phyloP scores from a whole-genome alignment of 2,329 filamentous ascomycete genomes.

The Aspergillus niger region DNA sequence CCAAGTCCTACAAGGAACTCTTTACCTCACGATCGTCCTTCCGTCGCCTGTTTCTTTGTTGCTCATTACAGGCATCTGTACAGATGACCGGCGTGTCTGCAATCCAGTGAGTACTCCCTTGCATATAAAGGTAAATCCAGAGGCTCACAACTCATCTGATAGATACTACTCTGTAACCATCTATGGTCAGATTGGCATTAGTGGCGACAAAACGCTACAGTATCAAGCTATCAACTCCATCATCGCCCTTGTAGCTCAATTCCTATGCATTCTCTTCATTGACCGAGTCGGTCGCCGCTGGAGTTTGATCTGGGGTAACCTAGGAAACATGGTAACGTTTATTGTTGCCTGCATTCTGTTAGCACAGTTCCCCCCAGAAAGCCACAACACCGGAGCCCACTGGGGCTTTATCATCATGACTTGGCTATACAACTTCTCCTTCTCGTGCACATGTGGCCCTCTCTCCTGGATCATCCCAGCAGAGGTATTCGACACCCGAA shows the following conservation, averaged over 20 bases:
- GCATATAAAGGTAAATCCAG: no score
- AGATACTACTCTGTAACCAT: constrained; percentile 69
- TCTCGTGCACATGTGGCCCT: constrained; percentile 70
- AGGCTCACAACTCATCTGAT: neutral
- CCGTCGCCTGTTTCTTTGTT: constrained; percentile 70
- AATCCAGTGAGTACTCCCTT: constrained; percentile 57
- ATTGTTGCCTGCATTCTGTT: constrained; percentile 64
- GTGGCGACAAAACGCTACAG: constrained; percentile 64
- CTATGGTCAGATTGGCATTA: constrained; percentile 70
- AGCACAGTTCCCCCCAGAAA: constrained; percentile 63
- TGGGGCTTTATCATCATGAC: constrained; percentile 70
- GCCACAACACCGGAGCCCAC: constrained; percentile 39
- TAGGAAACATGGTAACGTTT: constrained; percentile 71
- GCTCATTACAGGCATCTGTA: constrained; percentile 67
- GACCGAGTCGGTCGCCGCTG: constrained; percentile 71
- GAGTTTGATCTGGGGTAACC: constrained; percentile 71
- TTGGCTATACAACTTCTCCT: constrained; percentile 80
- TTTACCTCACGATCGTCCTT: constrained; percentile 68
- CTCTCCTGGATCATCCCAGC: constrained; percentile 62
- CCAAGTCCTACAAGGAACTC: constrained; percentile 70
- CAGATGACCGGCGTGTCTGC: constrained; percentile 77
- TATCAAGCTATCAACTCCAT: constrained; percentile 76
- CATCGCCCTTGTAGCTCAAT: constrained; percentile 69
- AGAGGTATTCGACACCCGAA: constrained; percentile 77
- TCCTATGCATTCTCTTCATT: constrained; percentile 65